These are phyloP conservation scores for Mycena albidolilacea DNA, from an alignment of 768 basidiomycete species.

Conservation along the genomic window DNA sequence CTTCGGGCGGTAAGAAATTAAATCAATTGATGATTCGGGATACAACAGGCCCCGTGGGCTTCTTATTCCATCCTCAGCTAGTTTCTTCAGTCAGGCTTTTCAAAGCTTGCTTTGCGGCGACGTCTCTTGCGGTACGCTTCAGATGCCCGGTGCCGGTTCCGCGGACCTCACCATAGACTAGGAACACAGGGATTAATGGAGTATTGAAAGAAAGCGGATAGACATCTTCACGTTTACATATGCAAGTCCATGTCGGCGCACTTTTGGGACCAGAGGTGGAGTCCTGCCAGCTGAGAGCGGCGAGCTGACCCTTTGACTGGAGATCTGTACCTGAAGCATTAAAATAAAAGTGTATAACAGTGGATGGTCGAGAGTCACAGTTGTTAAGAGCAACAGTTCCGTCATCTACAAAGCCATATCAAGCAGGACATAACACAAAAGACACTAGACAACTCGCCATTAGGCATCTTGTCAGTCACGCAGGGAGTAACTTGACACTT, in stretches of 20 bases:
- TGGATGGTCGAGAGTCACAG: constrained; percentile 47
- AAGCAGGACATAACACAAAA: not conserved
- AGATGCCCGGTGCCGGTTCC: constrained; percentile 65
- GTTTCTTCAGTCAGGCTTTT: constrained; percentile 50
- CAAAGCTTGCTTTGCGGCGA: constrained; percentile 64
- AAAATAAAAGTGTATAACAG: constrained; percentile 7
- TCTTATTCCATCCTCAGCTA: constrained; percentile 17
- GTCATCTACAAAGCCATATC: constrained; percentile 23
- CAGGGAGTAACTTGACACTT: not conserved
- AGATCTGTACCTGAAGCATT: constrained; percentile 59
- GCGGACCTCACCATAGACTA: constrained; percentile 67
- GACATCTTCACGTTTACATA: constrained; percentile 68
- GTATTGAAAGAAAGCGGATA: constrained; percentile 14
- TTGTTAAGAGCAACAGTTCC: constrained; percentile 56
- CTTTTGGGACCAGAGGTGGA: constrained; percentile 59
- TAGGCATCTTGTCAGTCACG: constrained; percentile 10
- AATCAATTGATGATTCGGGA: constrained; percentile 31
- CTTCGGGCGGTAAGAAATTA: constrained; percentile 22
- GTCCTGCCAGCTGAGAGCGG: constrained; percentile 71
- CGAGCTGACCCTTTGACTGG: constrained; percentile 58
- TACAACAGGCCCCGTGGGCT: constrained; percentile 20
- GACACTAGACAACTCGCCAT: constrained; percentile 19
- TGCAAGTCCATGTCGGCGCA: constrained; percentile 66
- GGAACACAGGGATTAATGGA: constrained; percentile 25
- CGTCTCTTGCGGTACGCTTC: constrained; percentile 65